Base-by-base conservation (phyloP, 2,329 filamentous ascomycete species). In the Xylaria polymorpha region DNA sequence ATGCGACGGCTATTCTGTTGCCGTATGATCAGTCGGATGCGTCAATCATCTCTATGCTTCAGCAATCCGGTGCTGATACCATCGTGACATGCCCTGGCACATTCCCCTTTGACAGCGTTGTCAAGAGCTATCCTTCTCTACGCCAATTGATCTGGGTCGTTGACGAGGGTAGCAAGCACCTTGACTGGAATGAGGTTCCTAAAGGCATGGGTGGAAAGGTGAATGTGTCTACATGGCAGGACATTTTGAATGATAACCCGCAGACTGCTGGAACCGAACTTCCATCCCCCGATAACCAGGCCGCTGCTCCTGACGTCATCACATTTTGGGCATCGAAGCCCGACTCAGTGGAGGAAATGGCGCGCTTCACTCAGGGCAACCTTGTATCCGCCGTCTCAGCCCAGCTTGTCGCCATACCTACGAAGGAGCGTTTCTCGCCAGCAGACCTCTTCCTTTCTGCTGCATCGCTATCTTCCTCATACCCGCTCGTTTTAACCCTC, bases 131-230 rank as follows among this genome's bases (percentile, higher is more conserved):
- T 75, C 86, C 90, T 5, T 86, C 87, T 44, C 85, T 99, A 55
- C 90, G 90, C 70, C 89, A 94, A 74, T 86, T 97, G 39, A 88
- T 98, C 74, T 98, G 94, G 93, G 94, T 98, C 14, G 94, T 97
- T 5, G 95, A 98, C 75, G 88, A 94, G 77, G 94, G 94, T 50
- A 98, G 91, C 83, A 89, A 90, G 74, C 95, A 98, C 78, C 92
- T 99, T 86, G 94, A 97, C 81, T 99, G 95, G 94, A 94, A 93
- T 74, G 93, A 95, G 78, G 88, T 94, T 1, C 94, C 94, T 12
- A 88, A 91, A 76, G 91, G 92, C 61, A 90, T 91, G 66, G 91
- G 91, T 18, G 88, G 91, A 66, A 90, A 86, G 70, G 85, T 97
- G 69, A 92, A 92, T 65, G 92, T 98, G 18, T 88, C 90, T n/a